phyloP scores from a whole-genome alignment of 2,329 filamentous ascomycete species.

The Arthroderma sp. region DNA sequence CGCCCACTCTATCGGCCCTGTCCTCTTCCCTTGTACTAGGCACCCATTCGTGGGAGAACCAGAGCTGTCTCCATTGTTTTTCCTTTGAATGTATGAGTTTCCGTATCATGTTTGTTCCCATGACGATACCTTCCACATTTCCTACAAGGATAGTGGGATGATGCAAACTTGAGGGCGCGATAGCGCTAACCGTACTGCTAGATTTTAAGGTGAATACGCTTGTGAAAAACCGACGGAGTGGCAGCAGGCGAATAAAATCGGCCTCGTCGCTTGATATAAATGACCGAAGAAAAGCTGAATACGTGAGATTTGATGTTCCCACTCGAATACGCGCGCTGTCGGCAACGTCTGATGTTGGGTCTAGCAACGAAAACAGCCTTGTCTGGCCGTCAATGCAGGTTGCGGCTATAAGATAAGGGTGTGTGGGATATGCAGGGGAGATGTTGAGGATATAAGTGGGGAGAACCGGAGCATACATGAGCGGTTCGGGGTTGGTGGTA shows the following conservation, averaged over 20 bases:
- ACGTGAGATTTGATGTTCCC: constrained; percentile 36
- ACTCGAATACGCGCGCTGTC: constrained; percentile 38
- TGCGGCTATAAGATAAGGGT: constrained; percentile 40
- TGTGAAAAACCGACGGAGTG: constrained; percentile 41
- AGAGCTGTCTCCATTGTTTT: constrained; percentile 40
- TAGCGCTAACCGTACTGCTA: constrained; percentile 21
- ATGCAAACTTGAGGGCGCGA: constrained; percentile 25
- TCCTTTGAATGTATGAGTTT: constrained; percentile 38
- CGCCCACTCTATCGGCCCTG: constrained; percentile 16
- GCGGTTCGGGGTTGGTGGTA: constrained; percentile 16
- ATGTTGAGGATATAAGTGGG: constrained; percentile 27
- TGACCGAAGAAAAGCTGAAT: constrained; percentile 42
- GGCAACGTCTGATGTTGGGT: constrained; percentile 32
- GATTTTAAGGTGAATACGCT: constrained; percentile 37
- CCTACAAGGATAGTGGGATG: constrained; percentile 44
- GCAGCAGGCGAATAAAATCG: constrained; percentile 35
- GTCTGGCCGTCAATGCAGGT: constrained; percentile 43
- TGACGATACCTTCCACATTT: constrained; percentile 38
- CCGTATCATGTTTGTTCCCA: constrained; percentile 39
- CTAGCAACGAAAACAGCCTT: constrained; percentile 41
- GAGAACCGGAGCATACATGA: constrained; percentile 25
- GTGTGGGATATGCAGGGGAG: constrained; percentile 39
- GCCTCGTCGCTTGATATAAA: constrained; percentile 44
- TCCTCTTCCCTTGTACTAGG: constrained; percentile 11
- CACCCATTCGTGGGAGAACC: constrained; percentile 47